phyloP scores from a whole-genome alignment of 2,329 filamentous ascomycete genomes.

The Fusarium newnesense region DNA sequence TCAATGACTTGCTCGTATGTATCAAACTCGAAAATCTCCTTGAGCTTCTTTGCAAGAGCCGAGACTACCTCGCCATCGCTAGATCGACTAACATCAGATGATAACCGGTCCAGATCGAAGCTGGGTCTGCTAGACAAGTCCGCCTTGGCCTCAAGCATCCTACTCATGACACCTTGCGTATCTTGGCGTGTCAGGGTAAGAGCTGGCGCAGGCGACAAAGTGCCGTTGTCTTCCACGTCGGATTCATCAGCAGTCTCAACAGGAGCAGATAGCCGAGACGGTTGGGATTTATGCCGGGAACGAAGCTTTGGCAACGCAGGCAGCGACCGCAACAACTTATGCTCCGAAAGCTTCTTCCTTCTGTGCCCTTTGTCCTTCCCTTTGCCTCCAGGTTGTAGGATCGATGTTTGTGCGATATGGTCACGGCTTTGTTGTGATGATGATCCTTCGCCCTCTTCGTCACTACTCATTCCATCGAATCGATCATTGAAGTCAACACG shows the following conservation, averaged over 20 bases:
- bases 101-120: slow-evolving; percentile 63
- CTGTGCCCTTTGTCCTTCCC: slow-evolving; percentile 56
- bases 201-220: slow-evolving; percentile 40
- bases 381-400: slow-evolving; percentile 50
- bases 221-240: slow-evolving; percentile 41
- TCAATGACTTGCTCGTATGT: slow-evolving; percentile 85
- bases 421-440: slow-evolving; percentile 54
- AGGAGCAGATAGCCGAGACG: slow-evolving; percentile 52
- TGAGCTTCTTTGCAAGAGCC: slow-evolving; percentile 75
- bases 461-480: slow-evolving; percentile 82
- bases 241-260: slow-evolving; percentile 49
- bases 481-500: slow-evolving; percentile 83
- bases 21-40: slow-evolving; percentile 87
- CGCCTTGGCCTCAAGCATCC: slow-evolving; percentile 78
- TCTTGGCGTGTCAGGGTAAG: slow-evolving; percentile 37
- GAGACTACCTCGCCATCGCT: slow-evolving; percentile 57
- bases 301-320: slow-evolving; percentile 65
- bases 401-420: slow-evolving; percentile 55
- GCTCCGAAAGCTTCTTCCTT: slow-evolving; percentile 70
- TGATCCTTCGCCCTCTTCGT: slow-evolving; percentile 79
- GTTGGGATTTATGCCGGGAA: slow-evolving; percentile 55
- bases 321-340: slow-evolving; percentile 73
- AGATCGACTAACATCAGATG: slow-evolving; percentile 51
- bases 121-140: slow-evolving; percentile 69
- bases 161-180: slow-evolving; percentile 72